Evolutionary conservation across 2,329 filamentous ascomycete species (phyloP), one percentile per base, ranked within the genome.

Genomic region (Thielaviopsis populi): DNA sequence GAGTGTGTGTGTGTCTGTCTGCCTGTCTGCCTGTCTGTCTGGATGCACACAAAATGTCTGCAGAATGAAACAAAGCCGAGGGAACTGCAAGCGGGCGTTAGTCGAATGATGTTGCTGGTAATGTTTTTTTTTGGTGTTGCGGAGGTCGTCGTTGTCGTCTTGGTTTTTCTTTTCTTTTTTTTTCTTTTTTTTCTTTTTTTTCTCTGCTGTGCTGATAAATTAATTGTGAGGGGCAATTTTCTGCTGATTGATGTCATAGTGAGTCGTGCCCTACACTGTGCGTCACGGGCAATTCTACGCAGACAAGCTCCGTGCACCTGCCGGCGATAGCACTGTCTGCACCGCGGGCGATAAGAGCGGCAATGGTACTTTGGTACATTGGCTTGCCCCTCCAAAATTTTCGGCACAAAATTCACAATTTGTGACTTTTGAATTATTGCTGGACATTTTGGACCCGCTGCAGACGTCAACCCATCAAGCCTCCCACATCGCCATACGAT

Each of bases 371-470:
- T 37, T 37, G 30, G 30, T 33, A 61, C 24, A n/a, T 19, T 11
- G n/a, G 10, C 37, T 66, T 63, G 62, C 65, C 65, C 63, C 65
- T 64, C 65, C 50, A 64, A 66, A 64, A 66, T 58, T 59, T 66
- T 54, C 48, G 22, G 46, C 43, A n/a, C n/a, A 56, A 56, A 56
- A 56, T 33, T 37, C 15, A 56, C 17, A 56, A 17, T 54, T 33
- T 33, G 50, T 30, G 27, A 54, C n/a, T 30, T 54, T 37, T 56
- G 3, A 19, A 33, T 56, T 33, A 37, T 17, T 37, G n/a, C 15
- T 30, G 4, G 13, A 30, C 2, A n/a, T 4, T 13, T 54, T 33
- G 17, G 2, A 56, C 24, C 27, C 15, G 8, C 17, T n/a, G n/a
- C n/a, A n/a, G n/a, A n/a, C n/a, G n/a, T n/a, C n/a, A n/a, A n/a